A percentile compares a stretch with the other conserved stretches of the same genome.
These are phyloP conservation scores for Martensiomyces pterosporus DNA, from an alignment of 192 early-diverging fungal species.

Conservation along the genomic window DNA sequence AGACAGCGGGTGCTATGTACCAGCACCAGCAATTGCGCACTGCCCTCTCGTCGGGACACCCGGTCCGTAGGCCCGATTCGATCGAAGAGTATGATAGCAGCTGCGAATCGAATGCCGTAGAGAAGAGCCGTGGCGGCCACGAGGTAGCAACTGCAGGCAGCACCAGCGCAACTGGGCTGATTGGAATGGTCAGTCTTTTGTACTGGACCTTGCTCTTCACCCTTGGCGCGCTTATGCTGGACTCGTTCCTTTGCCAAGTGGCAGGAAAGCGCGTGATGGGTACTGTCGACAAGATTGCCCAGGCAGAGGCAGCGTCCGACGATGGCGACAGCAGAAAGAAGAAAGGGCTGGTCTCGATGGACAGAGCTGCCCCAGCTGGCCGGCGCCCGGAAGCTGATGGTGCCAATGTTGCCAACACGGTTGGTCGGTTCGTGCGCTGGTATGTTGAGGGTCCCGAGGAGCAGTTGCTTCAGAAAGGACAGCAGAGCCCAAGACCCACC, in stretches of 20 bases:
- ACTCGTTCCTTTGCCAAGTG: slow-evolving; percentile 49
- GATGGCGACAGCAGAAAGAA: background rate
- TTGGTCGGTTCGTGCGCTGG: slow-evolving; percentile 47
- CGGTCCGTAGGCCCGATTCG: slow-evolving; percentile 10
- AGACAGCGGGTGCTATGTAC: too few relatives aligned
- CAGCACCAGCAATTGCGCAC: too few relatives aligned
- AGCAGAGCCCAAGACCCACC: background rate
- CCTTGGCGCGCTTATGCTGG: slow-evolving; percentile 47
- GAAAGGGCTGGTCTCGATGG: slow-evolving; percentile 1
- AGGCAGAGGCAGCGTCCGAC: slow-evolving; percentile 2
- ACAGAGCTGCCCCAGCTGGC: too few relatives aligned
- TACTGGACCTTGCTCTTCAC: slow-evolving; percentile 53
- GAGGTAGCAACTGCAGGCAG: background rate
- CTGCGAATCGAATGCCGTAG: background rate
- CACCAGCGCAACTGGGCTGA: slow-evolving; percentile 13
- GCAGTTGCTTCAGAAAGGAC: too few relatives aligned
- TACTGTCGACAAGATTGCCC: slow-evolving; percentile 39
- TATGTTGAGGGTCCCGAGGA: slow-evolving; percentile 33
- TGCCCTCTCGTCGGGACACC: too few relatives aligned
- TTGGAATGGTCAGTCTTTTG: slow-evolving; percentile 34
- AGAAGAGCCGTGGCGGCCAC: background rate
- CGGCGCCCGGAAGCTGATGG: background rate
- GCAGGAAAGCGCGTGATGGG: slow-evolving; percentile 52
- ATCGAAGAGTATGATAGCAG: slow-evolving; percentile 18
- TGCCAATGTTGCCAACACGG: slow-evolving; percentile 11